A percentile compares a stretch with the other conserved stretches of the same genome.
Conservation (phyloP, 805 yeast genomes). For the Spathaspora girioi region DNA sequence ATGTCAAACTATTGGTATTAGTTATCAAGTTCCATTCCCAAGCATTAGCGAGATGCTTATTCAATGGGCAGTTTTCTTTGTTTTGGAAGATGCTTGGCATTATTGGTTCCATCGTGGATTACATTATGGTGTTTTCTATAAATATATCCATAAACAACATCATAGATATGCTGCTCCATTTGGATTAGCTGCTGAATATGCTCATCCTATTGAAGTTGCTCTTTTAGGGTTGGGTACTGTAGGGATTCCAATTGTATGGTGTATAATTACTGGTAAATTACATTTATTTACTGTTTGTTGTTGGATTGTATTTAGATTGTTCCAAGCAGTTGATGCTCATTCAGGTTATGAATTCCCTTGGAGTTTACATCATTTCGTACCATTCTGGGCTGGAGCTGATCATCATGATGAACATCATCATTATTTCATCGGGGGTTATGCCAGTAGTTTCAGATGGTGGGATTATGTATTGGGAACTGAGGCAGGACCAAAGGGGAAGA, state of each 20-base stretch:
- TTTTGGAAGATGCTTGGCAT: constrained; percentile 58
- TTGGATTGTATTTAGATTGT: constrained; percentile 52
- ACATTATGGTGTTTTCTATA: constrained; percentile 55
- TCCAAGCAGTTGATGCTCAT: constrained; percentile 60
- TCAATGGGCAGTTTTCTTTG: constrained; percentile 48
- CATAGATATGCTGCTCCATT: constrained; percentile 62
- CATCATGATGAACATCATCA: constrained; percentile 63
- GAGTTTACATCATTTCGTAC: constrained; percentile 54
- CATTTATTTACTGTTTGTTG: constrained; percentile 52
- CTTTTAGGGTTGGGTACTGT: constrained; percentile 58
- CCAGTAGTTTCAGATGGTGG: constrained; percentile 59
- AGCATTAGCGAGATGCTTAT: constrained; percentile 33
- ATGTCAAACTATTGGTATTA: constrained; percentile 46
- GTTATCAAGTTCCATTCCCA: constrained; percentile 54
- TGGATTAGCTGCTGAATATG: constrained; percentile 59
- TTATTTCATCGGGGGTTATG: constrained; percentile 56
- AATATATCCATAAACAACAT: constrained; percentile 57
- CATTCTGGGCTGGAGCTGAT: constrained; percentile 65
- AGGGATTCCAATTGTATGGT: constrained; percentile 56
- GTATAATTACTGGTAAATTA: constrained; percentile 41
- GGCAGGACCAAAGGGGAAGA: constrained; percentile 53
- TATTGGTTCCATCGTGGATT: constrained; percentile 57
- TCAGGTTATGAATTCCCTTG: constrained; percentile 63
- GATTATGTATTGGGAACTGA: constrained; percentile 51
- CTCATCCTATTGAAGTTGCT: constrained; percentile 58